A percentile compares a stretch with the other conserved stretches of the same genome.
These are phyloP conservation scores for Scortechinia acanthostroma DNA, from an alignment of 2,329 filamentous ascomycete species.

Conservation along the genomic window DNA sequence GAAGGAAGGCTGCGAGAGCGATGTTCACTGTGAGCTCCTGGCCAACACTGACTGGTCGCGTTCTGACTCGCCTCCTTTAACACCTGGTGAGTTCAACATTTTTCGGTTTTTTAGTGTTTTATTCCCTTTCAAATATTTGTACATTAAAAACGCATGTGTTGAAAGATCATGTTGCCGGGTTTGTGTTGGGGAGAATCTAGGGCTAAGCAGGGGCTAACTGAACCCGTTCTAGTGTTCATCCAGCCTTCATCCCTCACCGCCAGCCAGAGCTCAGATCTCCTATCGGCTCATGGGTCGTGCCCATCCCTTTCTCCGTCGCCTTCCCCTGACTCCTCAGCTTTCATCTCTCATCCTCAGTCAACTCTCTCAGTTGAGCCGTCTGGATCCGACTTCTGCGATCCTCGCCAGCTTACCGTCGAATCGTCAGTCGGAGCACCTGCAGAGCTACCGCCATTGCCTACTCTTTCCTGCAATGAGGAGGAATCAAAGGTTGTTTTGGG, in stretches of 20 bases:
- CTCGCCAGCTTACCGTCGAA: constrained; percentile 75
- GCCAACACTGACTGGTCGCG: constrained; percentile 68
- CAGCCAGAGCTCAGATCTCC: background rate
- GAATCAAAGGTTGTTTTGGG: background rate
- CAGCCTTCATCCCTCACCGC: background rate
- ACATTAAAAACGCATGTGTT: too few relatives aligned
- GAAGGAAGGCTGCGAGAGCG: constrained; percentile 64
- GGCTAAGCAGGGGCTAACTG: too few relatives aligned
- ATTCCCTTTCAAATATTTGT: background rate
- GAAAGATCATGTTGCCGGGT: too few relatives aligned
- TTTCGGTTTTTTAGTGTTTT: background rate
- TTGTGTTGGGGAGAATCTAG: too few relatives aligned
- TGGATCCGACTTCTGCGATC: constrained; percentile 83
- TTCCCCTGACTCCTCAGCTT: constrained; percentile 74
- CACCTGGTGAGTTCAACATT: constrained; percentile 86
- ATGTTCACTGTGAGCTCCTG: constrained; percentile 54
- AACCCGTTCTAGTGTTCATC: constrained; percentile 10
- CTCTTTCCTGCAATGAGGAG: constrained; percentile 2
- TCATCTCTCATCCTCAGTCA: constrained; percentile 51
- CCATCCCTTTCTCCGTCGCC: constrained; percentile 81
- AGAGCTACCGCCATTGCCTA: background rate
- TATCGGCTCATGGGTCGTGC: constrained; percentile 57
- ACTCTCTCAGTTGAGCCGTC: constrained; percentile 20
- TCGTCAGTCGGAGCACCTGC: constrained; percentile 27
- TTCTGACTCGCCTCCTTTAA: constrained; percentile 77